Evolutionary conservation across 805 yeast species (phyloP), one percentile per base, ranked within the genome.

Genomic region (Komagataella pseudopastoris): DNA sequence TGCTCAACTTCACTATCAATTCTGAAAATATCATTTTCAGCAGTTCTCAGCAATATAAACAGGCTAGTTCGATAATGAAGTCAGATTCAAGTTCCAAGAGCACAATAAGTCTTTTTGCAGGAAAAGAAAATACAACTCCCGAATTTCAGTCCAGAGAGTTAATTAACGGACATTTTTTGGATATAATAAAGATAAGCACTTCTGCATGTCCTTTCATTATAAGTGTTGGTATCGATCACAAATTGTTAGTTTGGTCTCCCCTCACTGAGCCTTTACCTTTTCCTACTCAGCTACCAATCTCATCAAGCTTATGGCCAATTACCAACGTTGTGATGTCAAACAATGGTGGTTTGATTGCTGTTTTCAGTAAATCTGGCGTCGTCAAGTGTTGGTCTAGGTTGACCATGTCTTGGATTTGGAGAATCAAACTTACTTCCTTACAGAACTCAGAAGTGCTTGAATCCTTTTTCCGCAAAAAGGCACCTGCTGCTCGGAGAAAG

Each of bases 201-300:
- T 81, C 86, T 12, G 68, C 76, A 12, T 72, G 79, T 50, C 80
- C 88, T 2, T 82, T 85, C 58, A 71, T 85, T 22, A 80, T 86
- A 0, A 74, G 85, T 1, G 75, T 84, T 23, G 91, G 90, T 3
- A 67, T 88, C 60, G 95, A 87, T 58, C 89, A 84, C 57, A 77
- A 74, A 53, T 72, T 87, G 3, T 63, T 79, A 36, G 77, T 86
- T 8, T 87, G 95, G 95, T 82, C 86, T 0, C 89, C 89, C 3
- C 60, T 81, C 51, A 64, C 71, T 1, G 63, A 60, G 18, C 85
- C 72, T 45, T 62, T 66, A 49, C 82, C 74, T 50, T 54, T 59
- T 22, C 81, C 80, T 6, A 69, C 74, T 1, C 71, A 67, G 48
- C 59, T 74, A 23, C 76, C 76, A 18, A 60, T 68, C 5, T 60